Percentiles rank a stretch among this genome's conserved stretches.
phyloP scores from a whole-genome alignment of 2,329 filamentous ascomycete genomes.

The Lasiodiplodia citricola region DNA sequence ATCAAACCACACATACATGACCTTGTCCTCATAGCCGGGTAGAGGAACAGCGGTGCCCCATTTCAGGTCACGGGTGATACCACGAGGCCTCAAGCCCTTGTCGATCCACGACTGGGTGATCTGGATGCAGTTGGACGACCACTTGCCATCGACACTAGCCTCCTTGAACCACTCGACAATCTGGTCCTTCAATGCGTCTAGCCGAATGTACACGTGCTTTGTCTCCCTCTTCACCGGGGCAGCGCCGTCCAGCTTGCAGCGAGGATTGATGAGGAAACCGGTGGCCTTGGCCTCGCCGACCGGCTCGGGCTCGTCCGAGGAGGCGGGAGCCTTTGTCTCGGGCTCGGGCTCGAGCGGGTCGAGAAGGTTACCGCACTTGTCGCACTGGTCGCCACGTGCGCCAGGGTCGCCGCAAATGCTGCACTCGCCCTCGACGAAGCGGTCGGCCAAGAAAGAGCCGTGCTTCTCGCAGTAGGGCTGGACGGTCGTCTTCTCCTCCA shows the following conservation, averaged over 20 bases:
- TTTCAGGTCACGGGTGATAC: slow-evolving; percentile 89
- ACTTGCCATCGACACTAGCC: slow-evolving; percentile 74
- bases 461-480: slow-evolving; percentile 89
- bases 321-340: slow-evolving; percentile 15
- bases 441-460: slow-evolving; percentile 50
- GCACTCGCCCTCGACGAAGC: slow-evolving; percentile 82
- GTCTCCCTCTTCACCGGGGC: slow-evolving; percentile 80
- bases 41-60: slow-evolving; percentile 76
- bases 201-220: slow-evolving; percentile 86
- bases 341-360: slow-evolving; percentile 51
- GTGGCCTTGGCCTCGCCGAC: slow-evolving; percentile 25
- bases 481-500: slow-evolving; percentile 83
- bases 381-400: slow-evolving; percentile 60
- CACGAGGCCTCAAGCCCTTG: slow-evolving; percentile 82
- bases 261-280: slow-evolving; percentile 57
- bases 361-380: slow-evolving; percentile 56
- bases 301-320: slow-evolving; percentile 18
- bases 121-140: slow-evolving; percentile 75
- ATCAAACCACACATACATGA: slow-evolving; percentile 94
- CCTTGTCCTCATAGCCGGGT: slow-evolving; percentile 72
- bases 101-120: slow-evolving; percentile 84
- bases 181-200: slow-evolving; percentile 80
- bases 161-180: slow-evolving; percentile 79
- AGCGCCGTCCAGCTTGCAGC: slow-evolving; percentile 88
- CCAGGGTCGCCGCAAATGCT: slow-evolving; percentile 67